Evolutionary conservation across 2,329 filamentous ascomycete genomes (phyloP).

Genomic region (Venturia effusa): DNA sequence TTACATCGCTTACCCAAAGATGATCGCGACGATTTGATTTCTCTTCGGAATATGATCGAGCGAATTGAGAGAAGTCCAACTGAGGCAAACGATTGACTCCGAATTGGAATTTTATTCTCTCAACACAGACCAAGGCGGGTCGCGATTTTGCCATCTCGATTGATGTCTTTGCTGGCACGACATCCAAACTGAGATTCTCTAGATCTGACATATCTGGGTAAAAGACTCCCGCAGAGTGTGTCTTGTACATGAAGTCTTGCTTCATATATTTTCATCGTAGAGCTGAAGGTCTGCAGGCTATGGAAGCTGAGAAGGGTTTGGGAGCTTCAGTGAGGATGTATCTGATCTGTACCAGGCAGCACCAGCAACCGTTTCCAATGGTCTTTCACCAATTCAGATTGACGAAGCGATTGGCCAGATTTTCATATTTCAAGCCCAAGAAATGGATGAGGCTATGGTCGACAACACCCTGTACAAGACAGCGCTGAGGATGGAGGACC

Average conservation of each 20-base stretch:
- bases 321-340: too few species aligned
- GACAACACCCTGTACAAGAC: not conserved
- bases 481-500: not conserved
- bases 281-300: not conserved
- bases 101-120: constrained; percentile 32
- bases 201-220: not conserved
- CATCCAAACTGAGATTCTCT: not conserved
- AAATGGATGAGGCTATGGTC: not conserved
- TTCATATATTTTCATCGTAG: not conserved
- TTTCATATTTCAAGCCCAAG: not conserved
- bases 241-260: not conserved
- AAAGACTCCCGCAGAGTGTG: not conserved
- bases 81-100: not conserved
- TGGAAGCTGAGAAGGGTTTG: not conserved
- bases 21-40: not conserved
- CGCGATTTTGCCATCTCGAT: constrained; percentile 22
- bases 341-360: not conserved
- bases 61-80: not conserved
- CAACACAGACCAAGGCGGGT: constrained; percentile 53
- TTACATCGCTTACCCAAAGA: too few species aligned
- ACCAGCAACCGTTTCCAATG: not conserved
- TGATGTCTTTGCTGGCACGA: not conserved
- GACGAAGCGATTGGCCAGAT: not conserved
- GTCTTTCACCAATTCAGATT: not conserved
- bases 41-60: not conserved